Evolutionary conservation across 2,329 filamentous ascomycete genomes (phyloP).

Genomic region (Phyllosticta citribraziliensis): DNA sequence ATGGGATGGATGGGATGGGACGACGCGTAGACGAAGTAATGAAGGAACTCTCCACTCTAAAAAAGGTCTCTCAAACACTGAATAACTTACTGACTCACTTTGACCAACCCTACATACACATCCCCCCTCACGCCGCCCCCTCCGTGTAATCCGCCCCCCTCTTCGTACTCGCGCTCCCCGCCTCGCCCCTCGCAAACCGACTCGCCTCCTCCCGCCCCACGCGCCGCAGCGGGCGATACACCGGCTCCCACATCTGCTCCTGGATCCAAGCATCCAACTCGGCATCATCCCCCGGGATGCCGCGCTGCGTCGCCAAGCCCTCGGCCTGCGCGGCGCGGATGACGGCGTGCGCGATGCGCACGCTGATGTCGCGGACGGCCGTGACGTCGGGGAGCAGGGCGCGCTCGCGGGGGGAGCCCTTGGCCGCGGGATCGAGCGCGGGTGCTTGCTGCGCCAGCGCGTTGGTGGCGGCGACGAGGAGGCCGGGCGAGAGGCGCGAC

Average conservation of each 20-base stretch:
- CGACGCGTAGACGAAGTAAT: too few species aligned
- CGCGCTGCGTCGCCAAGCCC: constrained; percentile 52
- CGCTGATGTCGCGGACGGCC: constrained; percentile 64
- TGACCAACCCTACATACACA: too few species aligned
- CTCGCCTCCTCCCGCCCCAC: constrained; percentile 44
- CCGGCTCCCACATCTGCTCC: constrained; percentile 71
- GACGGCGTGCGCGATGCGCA: constrained; percentile 65
- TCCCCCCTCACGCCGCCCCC: neutral
- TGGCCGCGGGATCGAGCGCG: constrained; percentile 51
- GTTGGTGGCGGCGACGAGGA: constrained; percentile 72
- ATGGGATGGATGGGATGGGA: too few species aligned
- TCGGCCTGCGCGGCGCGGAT: constrained; percentile 63
- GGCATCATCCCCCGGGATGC: constrained; percentile 49
- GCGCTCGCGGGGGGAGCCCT: constrained; percentile 23
- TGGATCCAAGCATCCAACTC: constrained; percentile 61
- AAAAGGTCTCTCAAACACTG: neutral
- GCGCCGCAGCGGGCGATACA: constrained; percentile 53
- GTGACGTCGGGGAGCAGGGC: constrained; percentile 69
- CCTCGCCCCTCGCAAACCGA: constrained; percentile 50
- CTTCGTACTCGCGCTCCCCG: constrained; percentile 35
- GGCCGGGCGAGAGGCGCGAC: constrained; percentile 58
- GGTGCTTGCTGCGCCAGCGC: constrained; percentile 64
- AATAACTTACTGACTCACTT: neutral
- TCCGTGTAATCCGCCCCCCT: neutral
- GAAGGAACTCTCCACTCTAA: too few species aligned